phyloP scores from a whole-genome alignment of 1,139 yeast genomes.

The Lodderomyces elongisporus region DNA sequence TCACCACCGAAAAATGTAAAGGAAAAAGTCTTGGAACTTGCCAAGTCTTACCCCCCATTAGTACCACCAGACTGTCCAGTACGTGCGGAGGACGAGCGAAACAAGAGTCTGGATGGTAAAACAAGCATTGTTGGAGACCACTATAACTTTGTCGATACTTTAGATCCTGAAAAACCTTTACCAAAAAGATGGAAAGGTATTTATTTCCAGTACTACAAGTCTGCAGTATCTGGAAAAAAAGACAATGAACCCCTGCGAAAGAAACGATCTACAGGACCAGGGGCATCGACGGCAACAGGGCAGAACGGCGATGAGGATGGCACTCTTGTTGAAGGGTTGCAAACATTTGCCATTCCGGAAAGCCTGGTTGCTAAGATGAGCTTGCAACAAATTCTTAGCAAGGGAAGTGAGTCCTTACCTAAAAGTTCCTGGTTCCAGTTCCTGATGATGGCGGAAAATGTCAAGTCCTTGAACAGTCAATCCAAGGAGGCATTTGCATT shows the following conservation, averaged over 20 bases:
- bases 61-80: constrained; percentile 39
- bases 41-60: constrained; percentile 51
- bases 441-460: constrained; percentile 55
- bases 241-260: too few species aligned
- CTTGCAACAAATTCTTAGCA: constrained; percentile 60
- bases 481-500: constrained; percentile 50
- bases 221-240: constrained; percentile 8
- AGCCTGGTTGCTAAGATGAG: constrained; percentile 49
- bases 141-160: constrained; percentile 50
- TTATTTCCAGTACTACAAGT: constrained; percentile 51
- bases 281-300: constrained; percentile 2
- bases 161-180: constrained; percentile 39
- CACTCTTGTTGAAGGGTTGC: constrained; percentile 37
- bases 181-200: constrained; percentile 58
- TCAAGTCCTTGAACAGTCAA: constrained; percentile 66
- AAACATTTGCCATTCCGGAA: constrained; percentile 39
- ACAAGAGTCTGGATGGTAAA: constrained; percentile 10
- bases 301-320: constrained; percentile 9
- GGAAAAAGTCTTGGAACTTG: constrained; percentile 45
- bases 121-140: constrained; percentile 40
- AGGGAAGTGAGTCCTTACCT: constrained; percentile 57
- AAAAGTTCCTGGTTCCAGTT: constrained; percentile 60
- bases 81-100: constrained; percentile 15
- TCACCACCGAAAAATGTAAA: constrained; percentile 41
- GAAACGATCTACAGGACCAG: constrained; percentile 4